phyloP scores from a whole-genome alignment of 495 filamentous ascomycete species.

The Choiromyces venosus region DNA sequence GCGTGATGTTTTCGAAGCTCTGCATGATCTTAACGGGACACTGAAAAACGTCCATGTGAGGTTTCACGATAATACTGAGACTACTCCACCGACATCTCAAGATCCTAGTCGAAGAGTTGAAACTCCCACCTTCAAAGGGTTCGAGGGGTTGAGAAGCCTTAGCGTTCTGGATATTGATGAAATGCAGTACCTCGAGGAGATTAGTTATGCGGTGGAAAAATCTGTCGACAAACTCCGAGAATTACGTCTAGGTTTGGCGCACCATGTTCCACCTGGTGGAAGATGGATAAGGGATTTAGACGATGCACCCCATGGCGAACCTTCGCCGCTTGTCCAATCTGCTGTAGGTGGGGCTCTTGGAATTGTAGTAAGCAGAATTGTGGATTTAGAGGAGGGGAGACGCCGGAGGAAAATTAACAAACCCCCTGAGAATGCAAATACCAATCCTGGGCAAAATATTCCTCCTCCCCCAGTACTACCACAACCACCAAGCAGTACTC shows the following conservation, averaged over 20 bases:
- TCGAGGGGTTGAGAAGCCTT: conserved; percentile 74
- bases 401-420: conserved; percentile 21
- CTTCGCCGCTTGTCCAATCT: conserved; percentile 41
- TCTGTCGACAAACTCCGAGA: conserved; percentile 65
- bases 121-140: conserved; percentile 76
- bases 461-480: neutral
- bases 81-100: conserved; percentile 36
- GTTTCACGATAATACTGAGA: conserved; percentile 73
- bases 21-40: conserved; percentile 52
- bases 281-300: conserved; percentile 34
- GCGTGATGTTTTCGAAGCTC: conserved; percentile 78
- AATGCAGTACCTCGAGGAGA: conserved; percentile 78
- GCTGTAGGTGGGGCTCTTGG: conserved; percentile 66
- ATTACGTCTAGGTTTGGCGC: conserved; percentile 71
- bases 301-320: conserved; percentile 34
- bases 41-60: conserved; percentile 79
- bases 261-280: conserved; percentile 45
- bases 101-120: conserved; percentile 52
- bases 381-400: conserved; percentile 49
- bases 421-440: neutral
- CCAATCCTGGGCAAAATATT: neutral
- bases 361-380: conserved; percentile 61
- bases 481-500: conserved; percentile 1
- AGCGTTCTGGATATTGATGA: conserved; percentile 88
- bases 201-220: conserved; percentile 71